Base-by-base conservation (phyloP, 371 early-diverging fungal genomes). In the Saksenaea oblongispora region DNA sequence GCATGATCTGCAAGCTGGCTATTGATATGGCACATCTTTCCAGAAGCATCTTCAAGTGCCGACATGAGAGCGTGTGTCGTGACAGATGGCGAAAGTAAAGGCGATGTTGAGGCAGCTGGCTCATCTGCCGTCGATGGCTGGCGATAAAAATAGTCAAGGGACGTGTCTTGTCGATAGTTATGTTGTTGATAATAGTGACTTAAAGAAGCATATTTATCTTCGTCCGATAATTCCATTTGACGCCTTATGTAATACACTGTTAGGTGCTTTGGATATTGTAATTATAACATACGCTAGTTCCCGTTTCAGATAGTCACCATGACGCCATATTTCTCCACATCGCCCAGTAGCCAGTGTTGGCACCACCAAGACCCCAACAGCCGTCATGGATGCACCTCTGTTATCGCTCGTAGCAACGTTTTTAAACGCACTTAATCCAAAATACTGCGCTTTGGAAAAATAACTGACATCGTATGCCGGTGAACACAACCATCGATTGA, bases 311-410 rank as follows among this genome's bases (percentile, higher is more conserved):
- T 78, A 82, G 4, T 55, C 65, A 7, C 67, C 64, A 56, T 88
- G 87, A 17, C 68, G 62, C 86, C 84, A 86, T 31, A 84, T 75
- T 26, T 76, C 62, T 7, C 80, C 85, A 61, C 76, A 79, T 7
- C 73, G 53, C 8, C 79, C 84, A n/a, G 81, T 78, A 11, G 74
- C 72, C 5, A 62, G 37, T 13, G 76, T 74, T 8, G 84, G 79
- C 31, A 74, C 63, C 0, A 88, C 84, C n/a, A 87, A 61, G 1
- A 85, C 60, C 1, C 87, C 88, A 4, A 87, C 72, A 5, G 85
- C 73, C 10, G 78, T 72, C 88, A 88, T 88, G 39, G 61, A 69
- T 7, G 87, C 86, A 18, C 88, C 88, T 66, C 82, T 65, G 31
- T 76, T 58, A 39, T 59, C 54, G 62, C 67, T 66, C 0, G 63